These are phyloP conservation scores for Quercus lobata DNA, from an alignment of 331 rosid species.

Conservation along the genomic window DNA sequence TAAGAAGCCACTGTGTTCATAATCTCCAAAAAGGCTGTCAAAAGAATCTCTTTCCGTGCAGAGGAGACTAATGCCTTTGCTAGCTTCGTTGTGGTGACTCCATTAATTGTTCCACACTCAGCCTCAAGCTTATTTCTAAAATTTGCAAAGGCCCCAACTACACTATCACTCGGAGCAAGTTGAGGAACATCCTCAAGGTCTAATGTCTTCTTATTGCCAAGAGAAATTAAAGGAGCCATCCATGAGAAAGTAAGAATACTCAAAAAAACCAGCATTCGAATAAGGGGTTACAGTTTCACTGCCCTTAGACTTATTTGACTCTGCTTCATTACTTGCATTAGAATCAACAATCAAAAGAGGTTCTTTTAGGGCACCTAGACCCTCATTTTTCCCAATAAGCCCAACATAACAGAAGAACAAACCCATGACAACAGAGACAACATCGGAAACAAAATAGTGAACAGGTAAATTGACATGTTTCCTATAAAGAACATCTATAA, in stretches of 20 bases:
- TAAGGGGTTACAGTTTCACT: conserved; percentile 37
- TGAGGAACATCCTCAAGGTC: conserved; percentile 78
- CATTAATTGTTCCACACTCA: conserved; percentile 28
- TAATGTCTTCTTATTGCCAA: conserved; percentile 62
- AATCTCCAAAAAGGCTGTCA: conserved; percentile 37
- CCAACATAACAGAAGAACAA: conserved; percentile 45
- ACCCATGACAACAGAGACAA: conserved; percentile 35
- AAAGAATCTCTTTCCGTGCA: conserved; percentile 51
- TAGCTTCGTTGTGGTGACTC: conserved; percentile 43
- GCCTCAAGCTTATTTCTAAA: conserved; percentile 53
- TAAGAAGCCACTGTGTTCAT: conserved; percentile 45
- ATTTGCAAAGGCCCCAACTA: conserved; percentile 36
- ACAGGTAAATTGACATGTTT: conserved; percentile 29
- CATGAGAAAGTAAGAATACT: conserved; percentile 72
- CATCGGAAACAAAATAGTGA: conserved; percentile 42
- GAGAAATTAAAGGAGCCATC: conserved; percentile 60
- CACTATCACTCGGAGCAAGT: conserved; percentile 52
- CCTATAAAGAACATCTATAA: conserved; percentile 34
- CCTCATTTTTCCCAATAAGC: conserved; percentile 27
- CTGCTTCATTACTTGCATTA: conserved; percentile 15
- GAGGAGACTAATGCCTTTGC: conserved; percentile 51
- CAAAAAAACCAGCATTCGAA: conserved; percentile 58
- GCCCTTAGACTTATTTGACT: conserved; percentile 22
- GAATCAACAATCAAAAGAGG: conserved; percentile 58
- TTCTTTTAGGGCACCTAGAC: conserved; percentile 36